A percentile compares a stretch with the other conserved stretches of the same genome.
Evolutionary conservation across 2,329 filamentous ascomycete genomes (phyloP).

Genomic region (Myriosclerotinia curreyana): DNA sequence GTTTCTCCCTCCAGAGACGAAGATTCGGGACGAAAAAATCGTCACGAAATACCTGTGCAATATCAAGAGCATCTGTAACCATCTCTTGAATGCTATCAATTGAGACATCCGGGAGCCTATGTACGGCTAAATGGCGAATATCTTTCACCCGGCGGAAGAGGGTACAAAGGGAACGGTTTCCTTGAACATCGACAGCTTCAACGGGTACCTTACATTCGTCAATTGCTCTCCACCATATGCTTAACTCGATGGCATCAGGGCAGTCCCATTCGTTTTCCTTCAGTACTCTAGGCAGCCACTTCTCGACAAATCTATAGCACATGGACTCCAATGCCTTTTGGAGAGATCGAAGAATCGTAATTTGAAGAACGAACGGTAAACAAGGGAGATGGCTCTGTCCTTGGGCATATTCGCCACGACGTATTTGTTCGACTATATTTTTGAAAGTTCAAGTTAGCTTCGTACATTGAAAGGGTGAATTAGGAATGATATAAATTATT

Average conservation of each 20-base stretch:
- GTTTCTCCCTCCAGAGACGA: slow-evolving; percentile 2
- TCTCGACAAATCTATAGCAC: slow-evolving; percentile 25
- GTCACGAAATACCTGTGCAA: slow-evolving; percentile 20
- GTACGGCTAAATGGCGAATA: slow-evolving; percentile 26
- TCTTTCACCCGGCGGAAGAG: slow-evolving; percentile 19
- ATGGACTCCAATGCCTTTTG: slow-evolving; percentile 26
- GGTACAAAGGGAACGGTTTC: background rate
- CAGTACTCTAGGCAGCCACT: slow-evolving; percentile 26
- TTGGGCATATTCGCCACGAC: background rate
- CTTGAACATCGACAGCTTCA: slow-evolving; percentile 20
- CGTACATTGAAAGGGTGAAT: background rate
- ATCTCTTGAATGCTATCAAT: slow-evolving; percentile 19
- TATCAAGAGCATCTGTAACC: slow-evolving; percentile 20
- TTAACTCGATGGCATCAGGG: slow-evolving; percentile 27
- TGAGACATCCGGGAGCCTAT: slow-evolving; percentile 23
- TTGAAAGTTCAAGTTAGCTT: background rate
- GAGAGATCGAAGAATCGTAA: slow-evolving; percentile 23
- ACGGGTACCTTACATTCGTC: slow-evolving; percentile 22
- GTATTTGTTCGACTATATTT: background rate
- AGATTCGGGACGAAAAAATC: background rate
- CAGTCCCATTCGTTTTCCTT: slow-evolving; percentile 23
- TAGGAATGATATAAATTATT: background rate
- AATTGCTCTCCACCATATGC: slow-evolving; percentile 23
- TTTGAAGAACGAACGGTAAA: slow-evolving; percentile 26
- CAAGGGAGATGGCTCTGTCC: slow-evolving; percentile 10